Conservation (phyloP, 2,329 filamentous ascomycete genomes). For the Periconia sp. region DNA sequence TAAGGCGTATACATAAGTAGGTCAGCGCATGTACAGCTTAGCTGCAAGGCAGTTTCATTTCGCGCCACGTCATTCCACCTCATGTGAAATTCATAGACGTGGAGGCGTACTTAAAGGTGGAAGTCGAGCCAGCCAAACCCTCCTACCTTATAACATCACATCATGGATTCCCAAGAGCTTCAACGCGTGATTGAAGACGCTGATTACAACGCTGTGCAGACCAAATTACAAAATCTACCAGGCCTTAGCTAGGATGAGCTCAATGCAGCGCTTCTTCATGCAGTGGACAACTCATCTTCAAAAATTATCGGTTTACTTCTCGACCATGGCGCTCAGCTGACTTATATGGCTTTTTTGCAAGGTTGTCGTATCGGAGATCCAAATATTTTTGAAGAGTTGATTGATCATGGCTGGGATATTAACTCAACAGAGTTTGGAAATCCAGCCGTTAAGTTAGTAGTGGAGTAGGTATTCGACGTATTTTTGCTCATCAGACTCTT, state of each 20-base stretch:
- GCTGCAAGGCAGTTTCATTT: no score
- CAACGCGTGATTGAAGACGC: not conserved
- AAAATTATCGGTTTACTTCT: not conserved
- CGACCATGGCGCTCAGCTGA: conserved; percentile 3
- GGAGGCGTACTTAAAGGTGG: no score
- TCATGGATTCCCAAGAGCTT: not conserved
- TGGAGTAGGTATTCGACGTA: not conserved
- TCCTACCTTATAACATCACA: no score
- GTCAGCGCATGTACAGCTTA: no score
- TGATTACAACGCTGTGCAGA: not conserved
- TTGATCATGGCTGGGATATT: conserved; percentile 14
- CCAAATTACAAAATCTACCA: not conserved
- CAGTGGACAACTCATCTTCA: not conserved
- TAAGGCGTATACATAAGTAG: no score
- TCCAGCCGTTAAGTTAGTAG: conserved; percentile 4
- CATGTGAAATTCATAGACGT: no score
- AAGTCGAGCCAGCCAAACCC: no score
- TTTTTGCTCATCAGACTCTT: no score
- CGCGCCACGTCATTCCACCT: no score
- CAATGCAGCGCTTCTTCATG: not conserved
- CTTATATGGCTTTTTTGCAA: not conserved
- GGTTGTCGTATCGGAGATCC: conserved; percentile 3
- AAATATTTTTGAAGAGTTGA: conserved; percentile 3
- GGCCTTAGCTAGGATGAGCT: conserved; percentile 1
- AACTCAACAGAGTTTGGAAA: conserved; percentile 6